These are phyloP conservation scores for Debaryomyces tyrocola DNA, from an alignment of 805 yeast genomes.

Conservation along the genomic window DNA sequence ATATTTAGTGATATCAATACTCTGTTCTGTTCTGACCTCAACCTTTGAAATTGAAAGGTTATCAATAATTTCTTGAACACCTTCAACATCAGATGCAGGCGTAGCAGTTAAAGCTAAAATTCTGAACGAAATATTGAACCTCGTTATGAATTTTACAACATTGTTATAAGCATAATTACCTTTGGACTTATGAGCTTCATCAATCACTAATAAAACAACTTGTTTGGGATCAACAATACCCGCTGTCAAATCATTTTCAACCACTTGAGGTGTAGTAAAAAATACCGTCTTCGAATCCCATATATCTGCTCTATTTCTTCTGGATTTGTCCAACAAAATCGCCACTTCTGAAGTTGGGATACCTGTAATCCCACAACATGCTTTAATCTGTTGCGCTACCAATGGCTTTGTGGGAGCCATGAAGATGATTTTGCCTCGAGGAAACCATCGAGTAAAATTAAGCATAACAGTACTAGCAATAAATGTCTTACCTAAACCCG, in stretches of 20 bases:
- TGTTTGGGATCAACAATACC: slow-evolving; percentile 77
- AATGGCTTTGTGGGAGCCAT: slow-evolving; percentile 97
- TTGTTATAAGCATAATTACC: slow-evolving; percentile 89
- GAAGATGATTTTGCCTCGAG: slow-evolving; percentile 74
- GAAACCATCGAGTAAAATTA: slow-evolving; percentile 86
- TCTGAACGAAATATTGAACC: slow-evolving; percentile 62
- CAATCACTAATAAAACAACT: slow-evolving; percentile 76
- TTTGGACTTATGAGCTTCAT: slow-evolving; percentile 93
- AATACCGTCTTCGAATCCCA: slow-evolving; percentile 80
- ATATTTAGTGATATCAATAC: slow-evolving; percentile 76
- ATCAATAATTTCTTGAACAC: slow-evolving; percentile 81
- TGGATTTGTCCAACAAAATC: slow-evolving; percentile 62
- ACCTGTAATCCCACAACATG: slow-evolving; percentile 86
- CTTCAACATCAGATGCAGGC: slow-evolving; percentile 85
- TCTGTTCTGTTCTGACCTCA: slow-evolving; percentile 83
- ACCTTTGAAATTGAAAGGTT: slow-evolving; percentile 72
- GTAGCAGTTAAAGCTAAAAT: slow-evolving; percentile 92
- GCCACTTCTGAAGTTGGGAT: slow-evolving; percentile 77
- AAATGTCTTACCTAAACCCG: slow-evolving; percentile 96
- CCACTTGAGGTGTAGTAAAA: slow-evolving; percentile 95
- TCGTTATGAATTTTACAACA: slow-evolving; percentile 62
- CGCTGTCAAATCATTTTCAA: slow-evolving; percentile 79
- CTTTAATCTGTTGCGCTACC: slow-evolving; percentile 94
- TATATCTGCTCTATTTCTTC: slow-evolving; percentile 63
- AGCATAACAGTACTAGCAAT: slow-evolving; percentile 94